Evolutionary conservation across 768 basidiomycete genomes (phyloP), one percentile per base, ranked within the genome.

Genomic region (Suillus plorans): DNA sequence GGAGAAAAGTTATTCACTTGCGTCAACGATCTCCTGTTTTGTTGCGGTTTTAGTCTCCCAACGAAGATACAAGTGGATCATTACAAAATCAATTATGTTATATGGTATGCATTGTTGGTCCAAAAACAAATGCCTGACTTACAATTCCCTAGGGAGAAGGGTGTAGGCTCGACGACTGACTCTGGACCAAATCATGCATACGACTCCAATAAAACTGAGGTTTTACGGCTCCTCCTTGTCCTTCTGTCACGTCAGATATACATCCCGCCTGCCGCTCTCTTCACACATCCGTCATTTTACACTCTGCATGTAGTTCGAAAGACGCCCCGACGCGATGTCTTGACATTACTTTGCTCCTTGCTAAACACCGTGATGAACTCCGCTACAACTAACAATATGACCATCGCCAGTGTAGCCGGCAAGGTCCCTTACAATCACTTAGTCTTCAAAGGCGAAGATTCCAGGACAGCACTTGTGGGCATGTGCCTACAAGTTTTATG

Each of bases 181-280:
- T 84, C 87, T 9, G 89, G 89, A 0, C 80, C 86, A 9, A 84
- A 78, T 69, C 84, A 84, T 68, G 80, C 81, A 31, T 85, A 88
- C 61, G 94, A 97, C 72, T 80, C 78, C 60, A 94, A 95, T 80
- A 95, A 91, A 73, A 88, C 86, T 2, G 95, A 98, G 79, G 90
- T 98, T 44, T 82, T 99, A 0, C 92, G 94, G 34, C 86, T 98
- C 47, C 81, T 99, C 53, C 87, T 95, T 45, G 85, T 97, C 60
- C 80, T 98, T 3, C 84, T 98, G 25, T 97, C 97, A 8, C 87
- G 91, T 28, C 93, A 97, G 69, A 95, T 98, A 64, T 97, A 97
- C 76, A 81, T 89, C 28, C 82, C 94, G 8, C 85, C 92, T 5
- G 81, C 84, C 20, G 82, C 85, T 7, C 77, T 97, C 25, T 86